Evolutionary conservation across 371 early-diverging fungal species (phyloP).

Genomic region (Rhizopus sp.): DNA sequence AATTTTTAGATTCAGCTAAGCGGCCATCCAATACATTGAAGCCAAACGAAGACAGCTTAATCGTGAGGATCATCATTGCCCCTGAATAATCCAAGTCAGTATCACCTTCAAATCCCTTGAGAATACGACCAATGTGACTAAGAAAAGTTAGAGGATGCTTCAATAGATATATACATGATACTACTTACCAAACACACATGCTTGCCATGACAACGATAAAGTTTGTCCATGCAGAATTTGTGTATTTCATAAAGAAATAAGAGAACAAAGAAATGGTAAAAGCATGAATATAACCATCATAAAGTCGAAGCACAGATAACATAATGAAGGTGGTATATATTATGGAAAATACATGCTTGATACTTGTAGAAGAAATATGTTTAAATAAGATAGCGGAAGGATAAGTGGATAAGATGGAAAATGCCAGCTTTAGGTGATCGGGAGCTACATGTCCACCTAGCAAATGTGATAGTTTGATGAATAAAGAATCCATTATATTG

Average conservation of each 20-base stretch:
- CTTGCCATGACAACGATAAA: slow-evolving; percentile 76
- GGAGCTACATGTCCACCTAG: slow-evolving; percentile 32
- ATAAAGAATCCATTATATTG: slow-evolving; percentile 25
- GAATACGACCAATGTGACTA: slow-evolving; percentile 67
- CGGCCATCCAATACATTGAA: slow-evolving; percentile 61
- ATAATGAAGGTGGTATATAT: slow-evolving; percentile 61
- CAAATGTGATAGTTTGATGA: slow-evolving; percentile 16
- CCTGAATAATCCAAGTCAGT: slow-evolving; percentile 82
- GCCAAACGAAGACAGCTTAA: slow-evolving; percentile 87
- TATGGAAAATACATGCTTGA: slow-evolving; percentile 79
- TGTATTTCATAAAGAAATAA: slow-evolving; percentile 55
- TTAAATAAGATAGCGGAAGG: slow-evolving; percentile 58
- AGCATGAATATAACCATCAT: slow-evolving; percentile 68
- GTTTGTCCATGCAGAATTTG: slow-evolving; percentile 62
- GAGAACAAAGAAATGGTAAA: slow-evolving; percentile 54
- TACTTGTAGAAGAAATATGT: slow-evolving; percentile 37
- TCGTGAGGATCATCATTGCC: slow-evolving; percentile 88
- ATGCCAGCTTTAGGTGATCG: slow-evolving; percentile 60
- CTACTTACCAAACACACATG: slow-evolving; percentile 70
- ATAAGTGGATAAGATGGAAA: slow-evolving; percentile 59
- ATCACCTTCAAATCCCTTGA: slow-evolving; percentile 49
- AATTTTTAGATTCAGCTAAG: slow-evolving; percentile 12
- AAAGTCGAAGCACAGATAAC: slow-evolving; percentile 58
- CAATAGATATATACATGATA: not conserved
- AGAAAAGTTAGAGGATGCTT: not conserved